A percentile compares a stretch with the other conserved stretches of the same genome.
Evolutionary conservation across 805 yeast genomes (phyloP).

Genomic region (Starmerella apis): DNA sequence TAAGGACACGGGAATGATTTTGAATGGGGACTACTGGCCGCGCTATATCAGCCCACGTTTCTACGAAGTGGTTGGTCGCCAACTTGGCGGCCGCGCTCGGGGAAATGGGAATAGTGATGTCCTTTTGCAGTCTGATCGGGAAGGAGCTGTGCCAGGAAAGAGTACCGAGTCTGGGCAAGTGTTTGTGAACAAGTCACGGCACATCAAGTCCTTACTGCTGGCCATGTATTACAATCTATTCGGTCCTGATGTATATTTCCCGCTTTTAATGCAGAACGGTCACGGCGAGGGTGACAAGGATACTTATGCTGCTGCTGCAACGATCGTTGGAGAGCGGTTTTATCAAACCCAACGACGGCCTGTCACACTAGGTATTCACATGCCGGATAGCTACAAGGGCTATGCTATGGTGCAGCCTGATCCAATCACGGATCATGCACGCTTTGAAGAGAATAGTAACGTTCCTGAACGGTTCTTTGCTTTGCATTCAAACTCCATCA

Average conservation of each 20-base stretch:
- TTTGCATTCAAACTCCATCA: conserved; percentile 24
- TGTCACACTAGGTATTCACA: conserved; percentile 32
- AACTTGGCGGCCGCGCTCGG: conserved; percentile 35
- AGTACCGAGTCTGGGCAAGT: conserved; percentile 65
- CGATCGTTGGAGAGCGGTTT: conserved; percentile 47
- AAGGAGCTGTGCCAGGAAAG: conserved; percentile 57
- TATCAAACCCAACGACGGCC: conserved; percentile 41
- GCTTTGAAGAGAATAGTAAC: conserved; percentile 7
- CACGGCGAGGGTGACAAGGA: conserved; percentile 81
- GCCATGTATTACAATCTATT: conserved; percentile 55
- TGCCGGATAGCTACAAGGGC: conserved; percentile 18
- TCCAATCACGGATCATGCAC: conserved; percentile 48
- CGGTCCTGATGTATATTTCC: conserved; percentile 53
- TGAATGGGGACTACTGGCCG: conserved; percentile 88
- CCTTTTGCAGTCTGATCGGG: conserved; percentile 44
- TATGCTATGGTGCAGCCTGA: conserved; percentile 57
- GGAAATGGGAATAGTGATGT: conserved; percentile 30
- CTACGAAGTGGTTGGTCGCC: conserved; percentile 56
- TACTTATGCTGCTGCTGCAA: conserved; percentile 63
- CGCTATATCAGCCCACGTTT: conserved; percentile 66
- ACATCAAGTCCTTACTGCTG: conserved; percentile 47
- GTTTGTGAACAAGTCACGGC: conserved; percentile 46
- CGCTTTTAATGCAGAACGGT: conserved; percentile 48
- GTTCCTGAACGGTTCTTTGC: conserved; percentile 13
- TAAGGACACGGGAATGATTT: conserved; percentile 39